phyloP scores from a whole-genome alignment of 306 rosid genomes.

The Oemleria cerasiformis region DNA sequence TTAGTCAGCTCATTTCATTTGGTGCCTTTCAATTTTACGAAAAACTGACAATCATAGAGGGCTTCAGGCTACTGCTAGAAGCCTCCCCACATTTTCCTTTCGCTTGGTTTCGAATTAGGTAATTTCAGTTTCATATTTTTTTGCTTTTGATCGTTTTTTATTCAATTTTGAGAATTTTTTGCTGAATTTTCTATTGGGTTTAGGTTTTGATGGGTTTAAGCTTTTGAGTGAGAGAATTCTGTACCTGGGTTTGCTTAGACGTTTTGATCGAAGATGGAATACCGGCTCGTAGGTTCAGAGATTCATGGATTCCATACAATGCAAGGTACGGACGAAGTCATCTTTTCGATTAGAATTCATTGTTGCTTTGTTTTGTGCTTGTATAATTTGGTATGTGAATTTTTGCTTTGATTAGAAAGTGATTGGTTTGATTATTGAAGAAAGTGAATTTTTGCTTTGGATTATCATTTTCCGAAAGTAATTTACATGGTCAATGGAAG shows the following conservation, averaged over 20 bases:
- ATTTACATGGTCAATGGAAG: neutral
- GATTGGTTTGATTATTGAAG: conserved; percentile 6
- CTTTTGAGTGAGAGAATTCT: conserved; percentile 20
- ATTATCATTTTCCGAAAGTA: neutral
- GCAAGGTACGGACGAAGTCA: conserved; percentile 48
- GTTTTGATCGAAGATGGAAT: conserved; percentile 37
- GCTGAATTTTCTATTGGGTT: neutral
- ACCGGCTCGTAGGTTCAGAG: conserved; percentile 60
- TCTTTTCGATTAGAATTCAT: neutral
- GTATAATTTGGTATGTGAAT: neutral
- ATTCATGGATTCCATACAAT: conserved; percentile 91
- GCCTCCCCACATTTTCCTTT: neutral
- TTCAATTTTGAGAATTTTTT: neutral
- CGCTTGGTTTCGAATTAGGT: neutral
- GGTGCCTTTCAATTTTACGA: neutral
- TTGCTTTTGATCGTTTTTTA: neutral
- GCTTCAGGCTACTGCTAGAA: neutral
- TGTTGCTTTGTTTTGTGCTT: neutral
- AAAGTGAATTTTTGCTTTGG: neutral
- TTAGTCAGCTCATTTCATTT: neutral
- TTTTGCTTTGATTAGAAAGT: too few relatives aligned
- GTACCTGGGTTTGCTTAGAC: conserved; percentile 23
- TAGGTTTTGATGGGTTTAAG: conserved; percentile 16
- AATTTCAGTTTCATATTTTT: neutral
- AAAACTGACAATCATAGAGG: neutral